A percentile compares a stretch with the other conserved stretches of the same genome.
These are phyloP conservation scores for Globisporangium parvum DNA, from an alignment of 352 stramenopile species.

Conservation along the genomic window DNA sequence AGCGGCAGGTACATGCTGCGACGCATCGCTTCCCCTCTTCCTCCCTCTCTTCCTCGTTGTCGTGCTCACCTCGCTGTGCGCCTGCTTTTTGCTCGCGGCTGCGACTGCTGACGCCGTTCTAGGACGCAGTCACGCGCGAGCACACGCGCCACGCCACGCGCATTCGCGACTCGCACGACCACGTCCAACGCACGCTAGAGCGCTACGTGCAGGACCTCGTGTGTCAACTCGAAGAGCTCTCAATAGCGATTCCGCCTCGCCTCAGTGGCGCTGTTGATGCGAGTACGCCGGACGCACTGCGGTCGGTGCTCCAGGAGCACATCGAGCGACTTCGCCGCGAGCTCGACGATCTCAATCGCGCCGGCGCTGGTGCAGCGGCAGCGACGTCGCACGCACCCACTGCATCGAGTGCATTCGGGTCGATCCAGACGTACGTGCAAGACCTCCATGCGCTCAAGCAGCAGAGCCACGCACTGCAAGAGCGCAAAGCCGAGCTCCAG, in stretches of 20 bases:
- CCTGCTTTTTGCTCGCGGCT: not conserved
- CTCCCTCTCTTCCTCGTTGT: too few species aligned
- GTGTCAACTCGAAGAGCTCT: conserved; percentile 1
- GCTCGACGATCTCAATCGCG: not conserved
- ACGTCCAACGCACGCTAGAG: not conserved
- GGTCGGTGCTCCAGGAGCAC: not conserved
- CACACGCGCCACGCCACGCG: not conserved
- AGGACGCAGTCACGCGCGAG: not conserved
- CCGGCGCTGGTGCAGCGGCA: not conserved
- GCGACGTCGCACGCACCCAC: not conserved
- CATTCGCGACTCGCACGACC: not conserved
- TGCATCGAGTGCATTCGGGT: not conserved
- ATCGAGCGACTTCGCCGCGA: not conserved
- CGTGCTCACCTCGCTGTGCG: not conserved
- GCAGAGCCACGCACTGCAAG: not conserved
- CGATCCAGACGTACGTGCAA: not conserved
- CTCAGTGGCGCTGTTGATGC: not conserved
- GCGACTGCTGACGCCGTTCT: not conserved
- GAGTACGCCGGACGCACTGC: not conserved
- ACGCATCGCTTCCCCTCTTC: too few species aligned
- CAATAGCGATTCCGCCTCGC: not conserved
- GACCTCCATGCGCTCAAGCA: not conserved
- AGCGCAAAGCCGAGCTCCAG: not conserved
- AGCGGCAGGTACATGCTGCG: not conserved
- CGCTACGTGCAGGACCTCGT: not conserved